Evolutionary conservation across 345 rosid genomes (phyloP), one percentile per base, ranked within the genome.

Genomic region (Sonneratia alba): DNA sequence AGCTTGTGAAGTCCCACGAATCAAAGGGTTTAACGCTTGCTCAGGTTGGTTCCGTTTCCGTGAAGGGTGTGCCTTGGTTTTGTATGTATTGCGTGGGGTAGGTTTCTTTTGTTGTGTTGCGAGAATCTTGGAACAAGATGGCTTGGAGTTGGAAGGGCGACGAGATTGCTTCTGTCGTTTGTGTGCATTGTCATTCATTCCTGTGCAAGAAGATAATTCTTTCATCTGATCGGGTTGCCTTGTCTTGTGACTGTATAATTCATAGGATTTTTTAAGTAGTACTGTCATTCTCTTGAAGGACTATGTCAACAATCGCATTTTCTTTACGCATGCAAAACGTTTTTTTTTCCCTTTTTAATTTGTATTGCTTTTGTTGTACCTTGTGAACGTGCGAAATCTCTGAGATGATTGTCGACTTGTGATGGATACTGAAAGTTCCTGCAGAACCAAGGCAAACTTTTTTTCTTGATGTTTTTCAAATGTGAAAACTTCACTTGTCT

Each of bases 21-120:
- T 83, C 70, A 74, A 85, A 87, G 64, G 91, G 89, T 77, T 78
- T 93, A 81, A 90, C 98, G 7, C 75, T 90, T 19, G 84, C 88
- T 72, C 97, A 90, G 98, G 98, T 92, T 78, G 49, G 34, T 15
- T 70, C 32, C 56, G 36, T 68, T 36, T 27, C 70, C 27, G 36
- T 42, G 10, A 62, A 59, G 64, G 64, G 34, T 5, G 16, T 22
- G 19, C 45, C 10, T 65, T 68, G 70, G n/a, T 34, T 67, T 21
- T 42, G 22, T 36, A 3, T 13, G n/a, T 1, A 15, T 6, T 36
- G 18, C 1, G 67, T 63, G 15, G 4, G n/a, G 27, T 63, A 1
- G 12, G 5, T 16, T 55, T 55, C 21, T 55, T 14, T 1, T 16
- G 59, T 3, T 55, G 8, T 55, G 59, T 3, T 55, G n/a, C 18